Percentiles rank a stretch among this genome's conserved stretches.
Conservation (phyloP, 768 basidiomycete genomes). For the Suillus clintonianus region DNA sequence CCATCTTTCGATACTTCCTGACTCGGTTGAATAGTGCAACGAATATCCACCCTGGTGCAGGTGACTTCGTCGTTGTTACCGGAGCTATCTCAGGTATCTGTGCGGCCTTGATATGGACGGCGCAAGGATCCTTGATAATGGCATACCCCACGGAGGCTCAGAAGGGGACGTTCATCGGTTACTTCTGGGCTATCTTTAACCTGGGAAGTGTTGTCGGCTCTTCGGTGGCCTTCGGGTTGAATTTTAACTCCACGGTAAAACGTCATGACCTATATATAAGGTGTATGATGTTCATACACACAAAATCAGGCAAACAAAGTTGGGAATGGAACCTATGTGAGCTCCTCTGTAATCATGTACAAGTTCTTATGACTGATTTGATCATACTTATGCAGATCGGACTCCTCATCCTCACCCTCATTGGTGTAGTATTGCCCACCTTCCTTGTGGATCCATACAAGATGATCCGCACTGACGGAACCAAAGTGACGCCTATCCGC, state of each 20-base stretch:
- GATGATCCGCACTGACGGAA: constrained; percentile 74
- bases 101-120: constrained; percentile 74
- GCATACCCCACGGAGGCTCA: constrained; percentile 78
- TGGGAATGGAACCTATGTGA: constrained; percentile 72
- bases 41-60: constrained; percentile 66
- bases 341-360: constrained; percentile 22
- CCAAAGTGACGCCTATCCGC: constrained; percentile 86
- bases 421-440: constrained; percentile 62
- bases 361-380: constrained; percentile 51
- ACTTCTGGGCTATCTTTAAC: constrained; percentile 87
- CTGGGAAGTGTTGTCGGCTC: constrained; percentile 79
- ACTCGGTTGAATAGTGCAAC: constrained; percentile 46
- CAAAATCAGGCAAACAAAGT: constrained; percentile 43
- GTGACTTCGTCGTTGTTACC: constrained; percentile 65
- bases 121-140: constrained; percentile 84
- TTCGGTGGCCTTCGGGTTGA: constrained; percentile 70
- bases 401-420: constrained; percentile 66
- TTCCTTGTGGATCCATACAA: constrained; percentile 67
- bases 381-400: constrained; percentile 50
- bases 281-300: not conserved
- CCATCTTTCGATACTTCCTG: constrained; percentile 14
- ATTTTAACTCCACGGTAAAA: constrained; percentile 62
- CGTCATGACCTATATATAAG: constrained; percentile 7
- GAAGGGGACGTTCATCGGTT: constrained; percentile 74
- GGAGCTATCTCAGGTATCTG: constrained; percentile 81